Evolutionary conservation across 1,284 basidiomycete species (phyloP).

Genomic region (Leucoagaricus sp.): DNA sequence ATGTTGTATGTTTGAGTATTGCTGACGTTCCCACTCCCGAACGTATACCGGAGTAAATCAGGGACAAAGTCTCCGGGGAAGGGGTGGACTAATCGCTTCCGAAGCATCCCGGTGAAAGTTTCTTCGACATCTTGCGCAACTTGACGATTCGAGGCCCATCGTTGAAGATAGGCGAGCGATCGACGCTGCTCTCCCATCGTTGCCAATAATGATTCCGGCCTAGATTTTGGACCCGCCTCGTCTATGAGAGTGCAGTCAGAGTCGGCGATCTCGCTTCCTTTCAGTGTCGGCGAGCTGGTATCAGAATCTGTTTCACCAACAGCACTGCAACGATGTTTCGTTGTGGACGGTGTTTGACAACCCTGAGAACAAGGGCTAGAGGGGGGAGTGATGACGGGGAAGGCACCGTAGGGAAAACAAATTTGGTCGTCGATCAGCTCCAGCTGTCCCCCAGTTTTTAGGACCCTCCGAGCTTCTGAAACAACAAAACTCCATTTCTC

Average conservation of each 20-base stretch:
- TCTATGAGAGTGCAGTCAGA: constrained; percentile 17
- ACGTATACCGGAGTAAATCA: constrained; percentile 44
- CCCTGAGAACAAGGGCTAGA: constrained; percentile 16
- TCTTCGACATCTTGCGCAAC: constrained; percentile 47
- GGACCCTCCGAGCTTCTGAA: constrained; percentile 57
- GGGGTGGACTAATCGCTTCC: constrained; percentile 47
- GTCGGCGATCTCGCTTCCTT: constrained; percentile 14
- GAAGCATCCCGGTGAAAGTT: constrained; percentile 56
- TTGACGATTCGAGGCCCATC: background rate
- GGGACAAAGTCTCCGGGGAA: constrained; percentile 47
- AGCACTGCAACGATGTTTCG: constrained; percentile 21
- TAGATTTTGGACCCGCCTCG: background rate
- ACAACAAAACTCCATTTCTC: constrained; percentile 60
- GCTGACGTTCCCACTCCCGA: constrained; percentile 42
- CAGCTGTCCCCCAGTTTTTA: constrained; percentile 59
- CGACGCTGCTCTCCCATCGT: constrained; percentile 1
- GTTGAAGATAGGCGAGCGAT: constrained; percentile 3
- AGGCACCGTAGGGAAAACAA: constrained; percentile 53
- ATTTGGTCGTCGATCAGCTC: constrained; percentile 75
- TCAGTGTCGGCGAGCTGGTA: background rate
- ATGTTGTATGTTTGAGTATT: constrained; percentile 49
- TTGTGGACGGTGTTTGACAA: constrained; percentile 1
- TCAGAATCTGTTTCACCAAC: constrained; percentile 23
- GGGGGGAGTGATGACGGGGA: constrained; percentile 14
- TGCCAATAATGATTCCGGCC: background rate